Evolutionary conservation across 2,329 filamentous ascomycete species (phyloP).

Genomic region (Taxawa tesnikishii): DNA sequence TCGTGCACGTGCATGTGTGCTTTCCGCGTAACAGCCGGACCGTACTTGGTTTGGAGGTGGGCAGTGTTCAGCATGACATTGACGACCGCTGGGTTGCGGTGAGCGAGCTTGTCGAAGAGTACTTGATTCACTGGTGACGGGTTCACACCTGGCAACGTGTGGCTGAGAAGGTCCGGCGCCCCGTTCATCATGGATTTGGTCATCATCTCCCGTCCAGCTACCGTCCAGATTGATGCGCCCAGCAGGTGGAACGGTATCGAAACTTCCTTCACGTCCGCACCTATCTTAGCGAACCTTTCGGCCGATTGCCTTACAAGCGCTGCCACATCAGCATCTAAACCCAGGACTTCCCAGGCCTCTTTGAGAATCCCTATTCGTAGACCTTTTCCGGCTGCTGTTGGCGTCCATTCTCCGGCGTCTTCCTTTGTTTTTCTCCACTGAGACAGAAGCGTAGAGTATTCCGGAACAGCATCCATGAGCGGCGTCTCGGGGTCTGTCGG

Average conservation of each 20-base stretch:
- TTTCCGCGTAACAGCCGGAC: conserved; percentile 27
- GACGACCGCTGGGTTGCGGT: conserved; percentile 32
- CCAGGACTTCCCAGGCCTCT: conserved; percentile 28
- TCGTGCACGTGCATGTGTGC: conserved; percentile 34
- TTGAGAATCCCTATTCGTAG: conserved; percentile 34
- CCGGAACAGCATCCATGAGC: conserved; percentile 20
- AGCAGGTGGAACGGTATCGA: conserved; percentile 35
- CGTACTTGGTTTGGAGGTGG: conserved; percentile 18
- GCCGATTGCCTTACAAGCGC: conserved; percentile 24
- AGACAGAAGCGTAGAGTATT: conserved; percentile 20
- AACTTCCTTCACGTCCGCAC: conserved; percentile 32
- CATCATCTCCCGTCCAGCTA: conserved; percentile 20
- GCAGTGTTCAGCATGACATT: conserved; percentile 30
- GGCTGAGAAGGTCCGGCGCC: conserved; percentile 16
- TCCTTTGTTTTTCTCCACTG: conserved; percentile 16
- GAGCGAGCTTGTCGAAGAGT: conserved; percentile 32
- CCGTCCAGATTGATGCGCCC: conserved; percentile 37
- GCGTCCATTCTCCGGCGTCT: conserved; percentile 16
- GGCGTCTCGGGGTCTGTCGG: conserved; percentile 29
- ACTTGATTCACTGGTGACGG: conserved; percentile 7
- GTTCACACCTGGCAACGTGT: conserved; percentile 19
- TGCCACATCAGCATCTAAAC: conserved; percentile 26
- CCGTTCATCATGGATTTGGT: conserved; percentile 16
- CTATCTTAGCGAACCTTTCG: conserved; percentile 25
- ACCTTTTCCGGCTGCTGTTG: conserved; percentile 21